Evolutionary conservation across 768 basidiomycete species (phyloP).

Genomic region (Roridomyces roridus): DNA sequence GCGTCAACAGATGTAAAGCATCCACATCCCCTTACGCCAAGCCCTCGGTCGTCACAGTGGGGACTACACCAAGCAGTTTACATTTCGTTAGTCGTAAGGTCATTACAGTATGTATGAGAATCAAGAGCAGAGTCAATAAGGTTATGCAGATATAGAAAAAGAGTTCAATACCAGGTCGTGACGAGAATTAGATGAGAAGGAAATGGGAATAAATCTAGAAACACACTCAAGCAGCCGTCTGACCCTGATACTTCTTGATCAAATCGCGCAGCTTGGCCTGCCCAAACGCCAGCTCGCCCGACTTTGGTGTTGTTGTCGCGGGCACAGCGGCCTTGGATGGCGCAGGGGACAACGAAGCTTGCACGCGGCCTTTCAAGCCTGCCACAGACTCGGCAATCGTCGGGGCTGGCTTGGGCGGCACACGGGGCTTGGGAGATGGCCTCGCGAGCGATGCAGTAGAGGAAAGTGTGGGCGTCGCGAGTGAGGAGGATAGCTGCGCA

Average conservation of each 20-base stretch:
- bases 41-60: too few relatives aligned
- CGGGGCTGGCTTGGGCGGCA: slow-evolving; percentile 40
- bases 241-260: slow-evolving; percentile 81
- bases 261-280: slow-evolving; percentile 78
- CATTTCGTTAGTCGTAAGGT: slow-evolving; percentile 18
- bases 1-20: too few relatives aligned
- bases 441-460: slow-evolving; percentile 79
- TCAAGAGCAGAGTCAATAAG: too few relatives aligned
- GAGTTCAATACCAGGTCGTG: neutral
- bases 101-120: too few relatives aligned
- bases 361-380: slow-evolving; percentile 23
- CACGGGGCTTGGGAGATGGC: slow-evolving; percentile 25
- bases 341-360: slow-evolving; percentile 18
- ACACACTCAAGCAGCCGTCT: slow-evolving; percentile 25
- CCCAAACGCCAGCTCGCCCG: slow-evolving; percentile 70
- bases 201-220: neutral
- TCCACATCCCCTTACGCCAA: too few relatives aligned
- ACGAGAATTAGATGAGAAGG: neutral
- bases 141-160: neutral
- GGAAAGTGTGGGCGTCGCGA: slow-evolving; percentile 74
- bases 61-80: too few relatives aligned
- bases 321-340: slow-evolving; percentile 21
- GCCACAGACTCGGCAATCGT: slow-evolving; percentile 38
- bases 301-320: slow-evolving; percentile 31
- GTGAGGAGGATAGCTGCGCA: slow-evolving; percentile 72